Base-by-base conservation (phyloP, 352 stramenopile species). In the Pythium pyrilobum region DNA sequence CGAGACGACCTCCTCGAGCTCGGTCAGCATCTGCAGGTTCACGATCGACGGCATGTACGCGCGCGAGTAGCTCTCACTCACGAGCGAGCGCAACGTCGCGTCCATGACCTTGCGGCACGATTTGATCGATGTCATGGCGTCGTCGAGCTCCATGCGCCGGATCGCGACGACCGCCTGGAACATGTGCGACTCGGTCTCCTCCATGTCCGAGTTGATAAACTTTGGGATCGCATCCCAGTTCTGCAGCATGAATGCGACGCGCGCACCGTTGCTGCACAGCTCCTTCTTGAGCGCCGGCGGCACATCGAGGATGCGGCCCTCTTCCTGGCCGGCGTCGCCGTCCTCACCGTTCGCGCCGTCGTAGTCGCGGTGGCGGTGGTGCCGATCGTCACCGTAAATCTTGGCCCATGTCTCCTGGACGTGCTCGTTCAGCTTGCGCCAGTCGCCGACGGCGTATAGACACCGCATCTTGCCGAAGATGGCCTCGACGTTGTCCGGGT, bases 381-480 rank as follows among this genome's bases (percentile, higher is more conserved):
- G 41, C 5, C 43, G 40, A 18, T 62, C 60, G 12, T 88, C 76
- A 11, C 79, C 79, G 23, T 92, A 92, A 52, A 94, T 90, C 67
- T 94, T 92, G 9, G 77, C 65, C 84, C 84, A 94, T 15, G 81
- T 92, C 24, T 89, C 73, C 24, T 88, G 53, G 1, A 97, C 93
- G 62, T 99, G 82, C 40, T 97, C 84, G 18, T 98, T 89, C 12
- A 99, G 81, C 51, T 93, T 86, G n/a, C 89, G 72, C 96, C 97
- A 99, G 55, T 99, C 90, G 10, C 97, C 97, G 39, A 98, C 87
- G 4, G 97, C 96, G 70, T 98, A 97, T n/a, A 99, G 74, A 69
- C 97, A 99, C 21, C 97, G 89, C 87, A 99, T 98, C 59, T 97
- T 98, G 36, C 97, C 97, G 33, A 99, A 87, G 46, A 99, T 96